Evolutionary conservation across 768 basidiomycete species (phyloP).

Genomic region (Strobilomyces echinocephalus): DNA sequence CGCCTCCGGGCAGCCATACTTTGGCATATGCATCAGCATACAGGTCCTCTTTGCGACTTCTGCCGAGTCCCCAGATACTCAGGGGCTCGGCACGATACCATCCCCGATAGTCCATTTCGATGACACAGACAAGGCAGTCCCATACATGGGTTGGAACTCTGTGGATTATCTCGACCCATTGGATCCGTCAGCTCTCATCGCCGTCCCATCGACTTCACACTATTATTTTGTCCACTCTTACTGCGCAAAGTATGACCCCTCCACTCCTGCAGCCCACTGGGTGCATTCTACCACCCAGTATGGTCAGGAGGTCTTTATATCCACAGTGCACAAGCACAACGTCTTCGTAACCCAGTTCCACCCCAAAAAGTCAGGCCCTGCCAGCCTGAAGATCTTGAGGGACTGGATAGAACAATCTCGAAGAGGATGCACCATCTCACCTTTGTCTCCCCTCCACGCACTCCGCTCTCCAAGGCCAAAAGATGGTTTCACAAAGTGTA

Average conservation of each 20-base stretch:
- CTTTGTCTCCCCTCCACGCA: constrained; percentile 26
- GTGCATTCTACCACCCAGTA: constrained; percentile 86
- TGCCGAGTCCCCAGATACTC: constrained; percentile 59
- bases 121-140: constrained; percentile 76
- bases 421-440: constrained; percentile 33
- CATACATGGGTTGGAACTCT: constrained; percentile 97
- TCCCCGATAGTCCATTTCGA: constrained; percentile 71
- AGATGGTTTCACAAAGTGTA: constrained; percentile 84
- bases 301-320: constrained; percentile 88
- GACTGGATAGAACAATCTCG: constrained; percentile 69
- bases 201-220: constrained; percentile 50
- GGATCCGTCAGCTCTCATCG: constrained; percentile 38
- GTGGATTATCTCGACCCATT: constrained; percentile 51
- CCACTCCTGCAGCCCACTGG: constrained; percentile 64
- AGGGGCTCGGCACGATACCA: constrained; percentile 89
- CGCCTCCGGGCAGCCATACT: constrained; percentile 84
- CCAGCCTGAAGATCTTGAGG: constrained; percentile 76
- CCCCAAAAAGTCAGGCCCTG: constrained; percentile 92
- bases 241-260: constrained; percentile 69
- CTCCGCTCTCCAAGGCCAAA: constrained; percentile 37
- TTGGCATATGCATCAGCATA: constrained; percentile 98
- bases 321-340: constrained; percentile 75
- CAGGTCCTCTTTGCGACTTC: constrained; percentile 91
- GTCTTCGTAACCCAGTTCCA: constrained; percentile 96
- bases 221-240: constrained; percentile 99